Conservation (phyloP, 208 protist genomes). For the Leishmania major region DNA sequence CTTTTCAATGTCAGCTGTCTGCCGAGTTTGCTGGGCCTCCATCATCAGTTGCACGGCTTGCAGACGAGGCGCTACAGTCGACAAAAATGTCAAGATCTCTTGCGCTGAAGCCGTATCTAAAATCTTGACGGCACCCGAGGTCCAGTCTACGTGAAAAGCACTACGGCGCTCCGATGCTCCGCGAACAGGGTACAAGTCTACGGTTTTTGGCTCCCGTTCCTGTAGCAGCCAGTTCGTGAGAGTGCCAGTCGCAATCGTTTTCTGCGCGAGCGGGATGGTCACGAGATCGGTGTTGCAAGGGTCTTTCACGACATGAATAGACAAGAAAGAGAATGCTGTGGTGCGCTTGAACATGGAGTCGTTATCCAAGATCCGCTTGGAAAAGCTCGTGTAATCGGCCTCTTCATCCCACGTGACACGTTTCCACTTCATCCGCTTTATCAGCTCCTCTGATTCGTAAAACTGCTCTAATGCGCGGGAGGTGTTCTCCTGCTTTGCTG, state of each 20-base stretch:
- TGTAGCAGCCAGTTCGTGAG: conserved; percentile 82
- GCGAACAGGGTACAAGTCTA: conserved; percentile 51
- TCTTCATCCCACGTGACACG: conserved; percentile 91
- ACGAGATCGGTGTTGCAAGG: conserved; percentile 45
- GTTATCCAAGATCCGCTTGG: conserved; percentile 85
- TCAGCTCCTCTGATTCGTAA: conserved; percentile 90
- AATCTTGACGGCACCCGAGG: conserved; percentile 83
- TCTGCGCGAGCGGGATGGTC: conserved; percentile 42
- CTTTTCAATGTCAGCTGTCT: conserved; percentile 69
- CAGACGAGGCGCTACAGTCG: conserved; percentile 82
- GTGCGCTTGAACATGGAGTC: conserved; percentile 81
- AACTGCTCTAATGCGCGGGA: conserved; percentile 73
- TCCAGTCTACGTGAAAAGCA: conserved; percentile 87
- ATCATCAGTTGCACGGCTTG: conserved; percentile 88
- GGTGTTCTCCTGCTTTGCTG: conserved; percentile 5
- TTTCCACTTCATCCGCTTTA: conserved; percentile 94
- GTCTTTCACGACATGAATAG: conserved; percentile 87
- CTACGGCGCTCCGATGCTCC: conserved; percentile 30
- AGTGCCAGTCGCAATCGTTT: conserved; percentile 55
- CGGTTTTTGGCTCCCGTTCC: conserved; percentile 66
- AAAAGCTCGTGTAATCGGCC: conserved; percentile 87
- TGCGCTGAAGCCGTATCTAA: conserved; percentile 88
- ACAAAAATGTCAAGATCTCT: conserved; percentile 88
- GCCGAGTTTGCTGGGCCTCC: conserved; percentile 80
- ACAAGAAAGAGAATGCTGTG: conserved; percentile 90